Evolutionary conservation across 805 yeast genomes (phyloP).

Genomic region (Henningerozyma blattae): DNA sequence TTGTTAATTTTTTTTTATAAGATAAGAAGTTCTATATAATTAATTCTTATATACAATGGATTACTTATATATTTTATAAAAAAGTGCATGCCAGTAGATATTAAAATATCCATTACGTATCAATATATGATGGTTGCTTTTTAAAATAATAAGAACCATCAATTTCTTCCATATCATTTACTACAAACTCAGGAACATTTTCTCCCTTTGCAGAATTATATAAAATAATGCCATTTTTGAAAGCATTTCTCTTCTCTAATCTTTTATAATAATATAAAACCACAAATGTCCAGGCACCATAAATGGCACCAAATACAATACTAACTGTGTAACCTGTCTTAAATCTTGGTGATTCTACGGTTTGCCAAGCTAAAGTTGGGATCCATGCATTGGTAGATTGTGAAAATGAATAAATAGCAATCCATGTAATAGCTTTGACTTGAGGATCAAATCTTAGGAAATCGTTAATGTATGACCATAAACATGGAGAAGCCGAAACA

Average conservation of each 20-base stretch:
- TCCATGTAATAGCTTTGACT: slow-evolving; percentile 43
- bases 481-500: slow-evolving; percentile 52
- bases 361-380: slow-evolving; percentile 39
- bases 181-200: slow-evolving; percentile 18
- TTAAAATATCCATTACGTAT: too few relatives aligned
- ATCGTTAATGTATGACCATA: slow-evolving; percentile 47
- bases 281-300: slow-evolving; percentile 37
- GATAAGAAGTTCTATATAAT: too few relatives aligned
- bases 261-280: slow-evolving; percentile 42
- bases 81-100: too few relatives aligned
- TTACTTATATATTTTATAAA: too few relatives aligned
- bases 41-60: too few relatives aligned
- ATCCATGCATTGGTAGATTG: slow-evolving; percentile 52
- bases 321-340: slow-evolving; percentile 42
- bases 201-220: slow-evolving; percentile 31
- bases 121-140: background rate
- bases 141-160: slow-evolving; percentile 20
- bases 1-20: too few relatives aligned
- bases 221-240: slow-evolving; percentile 36
- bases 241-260: slow-evolving; percentile 36
- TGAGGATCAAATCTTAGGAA: slow-evolving; percentile 45
- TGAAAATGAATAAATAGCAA: slow-evolving; percentile 43
- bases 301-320: slow-evolving; percentile 34
- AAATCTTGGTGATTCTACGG: slow-evolving; percentile 46
- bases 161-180: slow-evolving; percentile 15